Base-by-base conservation (phyloP, 1,284 basidiomycete genomes). In the Pseudozyma tsukubaensis region DNA sequence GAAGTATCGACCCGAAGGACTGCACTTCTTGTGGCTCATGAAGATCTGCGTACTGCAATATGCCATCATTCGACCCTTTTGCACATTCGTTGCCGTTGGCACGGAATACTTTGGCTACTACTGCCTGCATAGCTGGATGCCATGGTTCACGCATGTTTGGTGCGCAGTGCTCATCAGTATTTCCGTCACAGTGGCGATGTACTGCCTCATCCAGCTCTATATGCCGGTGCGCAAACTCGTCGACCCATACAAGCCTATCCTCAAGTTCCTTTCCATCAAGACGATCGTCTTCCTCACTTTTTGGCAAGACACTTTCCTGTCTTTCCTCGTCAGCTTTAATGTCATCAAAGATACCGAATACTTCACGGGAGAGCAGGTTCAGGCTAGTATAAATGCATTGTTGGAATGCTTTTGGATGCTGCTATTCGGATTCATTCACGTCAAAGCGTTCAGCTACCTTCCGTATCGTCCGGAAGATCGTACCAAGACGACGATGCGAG, bases 1-100 rank as follows among this genome's bases (percentile, higher is more conserved):
- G 58, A 88, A 88, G 62, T 89, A 88, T 86, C 90, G 90, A 72
- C 91, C 91, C 0, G 34, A 50, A 24, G 47, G 47, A 0, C 83
- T 92, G 16, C 89, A 90, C 72, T 92, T 92, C 78, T 84, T 93
- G 39, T 91, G 92, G 81, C 83, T 91, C 50, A 91, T 91, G 89
- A 92, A 92, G 84, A 70, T 91, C 89, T 89, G 89, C 18, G 89
- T 93, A 11, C 86, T 92, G n/a, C 92, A 93, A 79, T 92, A 92
- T 77, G 91, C 91, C 83, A 88, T 92, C 50, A 83, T 91, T 36
- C 87, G 91, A 63, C 91, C 91, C 1, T 76, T 87, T 18, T 90
- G 90, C 2, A 91, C 91, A 0, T 83, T 92, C 5, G 86, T 77
- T 4, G 89, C 91, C 0, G 89, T 92, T 8, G 86, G 90, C 52